Evolutionary conservation across 2,329 filamentous ascomycete genomes (phyloP), one percentile per base, ranked within the genome.

Genomic region (Magnaporthiopsis poae): DNA sequence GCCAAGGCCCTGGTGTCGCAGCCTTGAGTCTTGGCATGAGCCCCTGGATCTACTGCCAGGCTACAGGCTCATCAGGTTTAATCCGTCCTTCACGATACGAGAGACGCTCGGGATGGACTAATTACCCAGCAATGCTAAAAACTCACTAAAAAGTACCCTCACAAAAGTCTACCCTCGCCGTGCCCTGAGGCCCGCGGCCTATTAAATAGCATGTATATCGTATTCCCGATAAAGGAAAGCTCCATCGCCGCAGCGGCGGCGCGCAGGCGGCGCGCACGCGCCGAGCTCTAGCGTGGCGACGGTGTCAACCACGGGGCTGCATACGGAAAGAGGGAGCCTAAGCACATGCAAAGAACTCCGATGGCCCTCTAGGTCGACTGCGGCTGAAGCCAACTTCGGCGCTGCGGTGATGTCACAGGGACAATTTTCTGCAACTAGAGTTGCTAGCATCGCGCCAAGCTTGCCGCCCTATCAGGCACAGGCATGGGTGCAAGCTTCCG

Each of bases 241-340:
- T 65, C 25, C 35, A 60, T 62, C 61, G 52, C 61, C 15, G 62
- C 56, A 39, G 60, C 60, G 60, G 67, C 65, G 3, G 61, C 60
- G 11, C 60, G 39, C 2, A 66, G 18, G 25, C 60, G 27, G 29
- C 25, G 35, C 18, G 52, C 31, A 7, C 60, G 36, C 11, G 65
- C 65, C 65, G 11, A 36, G 35, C 27, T 52, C 36, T 12, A 66
- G 21, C 25, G 65, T 59, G 36, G 63, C 59, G 36, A 35, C 52
- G 13, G 81, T 79, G 64, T 78, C 79, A 80, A 66, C 64, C 31
- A 66, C 36, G 2, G 25, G 36, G 36, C 36, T 39, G 36, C 36
- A 9, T 4, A 5, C 21, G 21, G 46, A n/a, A 56, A 46, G 5
- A 56, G 46, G 46, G 46, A n/a, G 21, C 21, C 9, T 3, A 5